phyloP scores from a whole-genome alignment of 2,329 filamentous ascomycete species.

The Microsporum ferrugineum region DNA sequence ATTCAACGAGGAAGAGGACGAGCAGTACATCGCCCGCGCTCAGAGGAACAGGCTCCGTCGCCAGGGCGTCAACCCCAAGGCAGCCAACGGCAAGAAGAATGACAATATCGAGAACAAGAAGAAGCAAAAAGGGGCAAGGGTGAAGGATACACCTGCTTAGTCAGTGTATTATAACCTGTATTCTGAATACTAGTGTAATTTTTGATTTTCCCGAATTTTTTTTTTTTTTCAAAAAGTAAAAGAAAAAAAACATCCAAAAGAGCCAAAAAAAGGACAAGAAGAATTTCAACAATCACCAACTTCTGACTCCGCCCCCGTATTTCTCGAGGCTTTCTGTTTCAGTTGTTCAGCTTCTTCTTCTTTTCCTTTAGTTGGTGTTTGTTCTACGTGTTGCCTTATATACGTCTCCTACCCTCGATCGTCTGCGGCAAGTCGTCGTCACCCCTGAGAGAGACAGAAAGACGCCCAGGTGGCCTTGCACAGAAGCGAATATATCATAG shows the following conservation, averaged over 20 bases:
- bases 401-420: not conserved
- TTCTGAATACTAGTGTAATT: conserved; percentile 3
- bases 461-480: not conserved
- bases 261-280: not conserved
- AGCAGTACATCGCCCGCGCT: conserved; percentile 59
- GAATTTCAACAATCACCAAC: not conserved
- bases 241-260: not conserved
- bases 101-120: conserved; percentile 14
- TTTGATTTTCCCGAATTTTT: not conserved
- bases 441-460: not conserved
- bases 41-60: conserved; percentile 61
- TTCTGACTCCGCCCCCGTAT: not conserved
- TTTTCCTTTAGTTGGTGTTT: not conserved
- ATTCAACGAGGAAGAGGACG: conserved; percentile 64
- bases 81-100: conserved; percentile 24
- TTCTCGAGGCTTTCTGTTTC: not conserved
- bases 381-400: not conserved
- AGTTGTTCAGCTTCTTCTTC: not conserved
- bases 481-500: not conserved
- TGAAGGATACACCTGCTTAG: not conserved
- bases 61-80: conserved; percentile 62
- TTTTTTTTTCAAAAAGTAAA: not conserved
- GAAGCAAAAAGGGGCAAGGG: not conserved
- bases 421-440: not conserved
- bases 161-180: not conserved